Evolutionary conservation across 1,284 basidiomycete species (phyloP).

Genomic region (Salmacisia buchloeana): DNA sequence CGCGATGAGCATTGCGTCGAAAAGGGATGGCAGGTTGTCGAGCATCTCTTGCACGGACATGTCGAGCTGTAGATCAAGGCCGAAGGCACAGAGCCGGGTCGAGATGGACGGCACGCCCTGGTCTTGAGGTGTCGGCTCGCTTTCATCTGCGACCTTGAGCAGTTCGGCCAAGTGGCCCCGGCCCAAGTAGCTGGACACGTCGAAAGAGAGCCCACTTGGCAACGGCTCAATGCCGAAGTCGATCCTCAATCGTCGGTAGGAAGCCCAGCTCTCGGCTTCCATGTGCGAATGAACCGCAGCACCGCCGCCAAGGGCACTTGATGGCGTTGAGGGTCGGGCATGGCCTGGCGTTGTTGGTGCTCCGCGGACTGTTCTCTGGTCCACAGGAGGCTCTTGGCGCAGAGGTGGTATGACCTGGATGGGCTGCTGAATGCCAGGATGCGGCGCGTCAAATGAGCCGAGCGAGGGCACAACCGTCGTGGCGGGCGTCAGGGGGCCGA

Average conservation of each 20-base stretch:
- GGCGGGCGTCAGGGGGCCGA: neutral
- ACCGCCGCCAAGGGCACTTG: neutral
- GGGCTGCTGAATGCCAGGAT: neutral
- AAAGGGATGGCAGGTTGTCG: slow-evolving; percentile 9
- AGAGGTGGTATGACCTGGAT: neutral
- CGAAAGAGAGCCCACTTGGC: slow-evolving; percentile 19
- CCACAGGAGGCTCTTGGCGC: too few relatives aligned
- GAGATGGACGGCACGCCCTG: too few relatives aligned
- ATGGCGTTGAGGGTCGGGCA: too few relatives aligned
- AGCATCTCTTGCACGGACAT: neutral
- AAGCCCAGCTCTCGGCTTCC: slow-evolving; percentile 17
- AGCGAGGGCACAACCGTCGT: neutral
- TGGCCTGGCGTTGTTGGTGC: too few relatives aligned
- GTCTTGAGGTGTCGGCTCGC: neutral
- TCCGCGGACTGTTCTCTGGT: too few relatives aligned
- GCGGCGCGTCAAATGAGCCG: neutral
- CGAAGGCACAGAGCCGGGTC: neutral
- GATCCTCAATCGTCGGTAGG: slow-evolving; percentile 22
- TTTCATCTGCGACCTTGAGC: slow-evolving; percentile 10
- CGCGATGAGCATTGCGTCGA: slow-evolving; percentile 13
- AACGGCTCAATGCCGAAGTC: slow-evolving; percentile 39
- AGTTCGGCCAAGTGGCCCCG: slow-evolving; percentile 23
- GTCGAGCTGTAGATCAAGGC: neutral
- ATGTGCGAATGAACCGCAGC: neutral
- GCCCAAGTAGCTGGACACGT: slow-evolving; percentile 13